Base-by-base conservation (phyloP, 2,329 filamentous ascomycete species). In the Ophiosphaerella herpotricha region DNA sequence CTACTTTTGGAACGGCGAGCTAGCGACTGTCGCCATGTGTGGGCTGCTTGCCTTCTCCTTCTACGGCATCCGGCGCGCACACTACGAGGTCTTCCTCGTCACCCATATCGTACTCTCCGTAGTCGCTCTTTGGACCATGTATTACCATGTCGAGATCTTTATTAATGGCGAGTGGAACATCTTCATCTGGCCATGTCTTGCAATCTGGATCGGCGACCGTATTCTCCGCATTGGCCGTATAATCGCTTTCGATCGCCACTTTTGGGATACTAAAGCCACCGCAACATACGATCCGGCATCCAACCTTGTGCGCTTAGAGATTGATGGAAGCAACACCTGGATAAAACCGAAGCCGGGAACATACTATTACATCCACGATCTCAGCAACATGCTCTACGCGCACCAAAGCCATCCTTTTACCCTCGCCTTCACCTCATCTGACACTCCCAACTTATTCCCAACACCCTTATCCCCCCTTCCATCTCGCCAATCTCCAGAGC, bases 61-160 rank as follows among this genome's bases (percentile, higher is more conserved):
- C 0, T 81, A 80, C 53, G 80, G 76, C 63, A 70, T 84, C 14
- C 76, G 82, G 0, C 75, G 78, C 6, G 75, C 75, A 8, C 74
- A 76, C n/a, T 86, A 63, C 48, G 70, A 74, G 42, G 18, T 71
- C 46, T 63, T 76, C 59, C 55, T 83, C 77, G 3, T 73, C 64
- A 34, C 75, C 58, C 38, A 81, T 77, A 51, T 80, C 68, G 44
- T 74, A 68, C 29, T 70, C 51, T 67, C 68, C 12, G 55, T 72
- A 33, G 52, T 82, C 0, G 64, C 82, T 0, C 60, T 85, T 1
- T 63, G 78, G 29, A 77, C 77, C 0, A 79, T 84, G 75, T 79
- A 80, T 33, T 78, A 77, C 46, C 73, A 85, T 56, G 70, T 82
- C 49, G 72, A 82, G n/a, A 80, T 83, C 18, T 83, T 82, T 50